Evolutionary conservation across 2,329 filamentous ascomycete genomes (phyloP).

Genomic region (Scytalidium lignicola): DNA sequence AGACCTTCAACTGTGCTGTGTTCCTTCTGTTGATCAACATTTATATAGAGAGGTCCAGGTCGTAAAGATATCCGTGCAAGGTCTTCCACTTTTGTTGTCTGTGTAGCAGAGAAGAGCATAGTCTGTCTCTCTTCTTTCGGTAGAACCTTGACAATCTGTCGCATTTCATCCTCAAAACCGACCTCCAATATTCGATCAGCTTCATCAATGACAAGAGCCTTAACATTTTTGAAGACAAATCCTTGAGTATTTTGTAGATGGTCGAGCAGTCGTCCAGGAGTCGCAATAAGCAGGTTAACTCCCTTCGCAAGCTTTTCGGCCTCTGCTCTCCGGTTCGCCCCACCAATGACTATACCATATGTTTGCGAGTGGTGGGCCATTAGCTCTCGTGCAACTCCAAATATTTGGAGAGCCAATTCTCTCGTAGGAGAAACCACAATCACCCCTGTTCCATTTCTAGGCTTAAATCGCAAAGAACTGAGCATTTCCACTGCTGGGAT

Average conservation of each 20-base stretch:
- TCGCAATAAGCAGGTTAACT: conserved; percentile 91
- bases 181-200: conserved; percentile 95
- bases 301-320: conserved; percentile 92
- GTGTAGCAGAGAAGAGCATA: conserved; percentile 97
- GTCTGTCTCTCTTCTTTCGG: conserved; percentile 85
- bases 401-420: conserved; percentile 92
- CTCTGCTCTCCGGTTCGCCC: conserved; percentile 85
- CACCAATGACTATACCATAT: conserved; percentile 93
- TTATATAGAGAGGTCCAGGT: conserved; percentile 90
- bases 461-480: conserved; percentile 85
- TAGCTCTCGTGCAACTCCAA: conserved; percentile 87
- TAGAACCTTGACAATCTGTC: conserved; percentile 90
- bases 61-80: conserved; percentile 89
- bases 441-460: conserved; percentile 86
- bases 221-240: conserved; percentile 89
- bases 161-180: conserved; percentile 98
- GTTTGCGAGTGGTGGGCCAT: conserved; percentile 94
- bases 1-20: conserved; percentile 89
- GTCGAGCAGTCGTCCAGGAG: conserved; percentile 86
- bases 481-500: conserved; percentile 95
- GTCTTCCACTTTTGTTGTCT: conserved; percentile 98
- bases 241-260: conserved; percentile 88
- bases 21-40: conserved; percentile 86
- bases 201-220: conserved; percentile 91
- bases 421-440: conserved; percentile 90